Percentiles rank a stretch among this genome's conserved stretches.
These are phyloP conservation scores for Saccharomycopsis olivae DNA, from an alignment of 805 yeast species.

Conservation along the genomic window DNA sequence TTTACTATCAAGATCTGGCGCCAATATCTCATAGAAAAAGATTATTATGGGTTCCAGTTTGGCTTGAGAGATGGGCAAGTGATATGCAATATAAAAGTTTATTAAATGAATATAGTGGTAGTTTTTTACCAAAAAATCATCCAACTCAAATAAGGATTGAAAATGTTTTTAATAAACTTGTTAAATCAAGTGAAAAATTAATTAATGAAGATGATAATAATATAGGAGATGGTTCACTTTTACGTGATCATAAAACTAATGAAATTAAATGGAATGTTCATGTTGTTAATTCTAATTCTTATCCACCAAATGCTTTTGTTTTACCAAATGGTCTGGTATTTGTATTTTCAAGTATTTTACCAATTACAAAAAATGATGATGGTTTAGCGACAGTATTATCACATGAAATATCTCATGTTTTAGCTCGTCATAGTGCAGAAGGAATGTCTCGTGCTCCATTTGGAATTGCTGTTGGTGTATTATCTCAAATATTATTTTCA, in stretches of 20 bases:
- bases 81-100: slow-evolving; percentile 53
- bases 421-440: slow-evolving; percentile 88
- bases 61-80: slow-evolving; percentile 55
- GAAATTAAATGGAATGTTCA: slow-evolving; percentile 65
- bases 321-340: slow-evolving; percentile 95
- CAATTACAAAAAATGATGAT: slow-evolving; percentile 71
- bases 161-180: slow-evolving; percentile 52
- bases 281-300: slow-evolving; percentile 55
- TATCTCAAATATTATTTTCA: slow-evolving; percentile 25
- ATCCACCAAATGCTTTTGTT: slow-evolving; percentile 95
- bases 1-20: slow-evolving; percentile 41
- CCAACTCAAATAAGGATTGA: slow-evolving; percentile 49
- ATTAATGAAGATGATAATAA: slow-evolving; percentile 24
- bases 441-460: slow-evolving; percentile 69
- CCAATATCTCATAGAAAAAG: slow-evolving; percentile 70
- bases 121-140: slow-evolving; percentile 50
- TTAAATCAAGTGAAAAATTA: slow-evolving; percentile 42
- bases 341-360: slow-evolving; percentile 69
- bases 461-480: slow-evolving; percentile 35
- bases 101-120: slow-evolving; percentile 38
- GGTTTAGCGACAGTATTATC: slow-evolving; percentile 92
- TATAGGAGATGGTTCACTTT: slow-evolving; percentile 3
- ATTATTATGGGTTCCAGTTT: slow-evolving; percentile 59
- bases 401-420: slow-evolving; percentile 90
- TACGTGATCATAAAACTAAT: slow-evolving; percentile 25